Percentiles rank a stretch among this genome's conserved stretches.
Evolutionary conservation across 345 rosid genomes (phyloP).

Genomic region (Isatis tinctoria): DNA sequence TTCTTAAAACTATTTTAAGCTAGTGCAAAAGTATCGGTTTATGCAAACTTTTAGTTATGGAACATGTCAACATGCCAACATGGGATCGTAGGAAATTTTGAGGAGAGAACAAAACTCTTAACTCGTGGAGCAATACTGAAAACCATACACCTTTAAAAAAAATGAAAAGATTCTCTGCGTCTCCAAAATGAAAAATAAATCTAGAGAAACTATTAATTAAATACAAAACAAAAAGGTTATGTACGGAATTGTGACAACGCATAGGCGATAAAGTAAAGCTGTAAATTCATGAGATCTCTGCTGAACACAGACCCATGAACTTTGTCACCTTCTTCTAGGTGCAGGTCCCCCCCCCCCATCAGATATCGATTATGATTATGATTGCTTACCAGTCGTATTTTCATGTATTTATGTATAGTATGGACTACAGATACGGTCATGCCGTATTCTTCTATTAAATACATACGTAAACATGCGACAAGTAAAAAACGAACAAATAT

Average conservation of each 20-base stretch:
- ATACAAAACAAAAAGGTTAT: neutral
- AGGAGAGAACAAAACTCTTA: neutral
- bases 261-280: conserved; percentile 7
- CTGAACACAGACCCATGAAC: conserved; percentile 20
- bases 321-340: conserved; percentile 22
- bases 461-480: neutral
- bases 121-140: neutral
- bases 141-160: neutral
- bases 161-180: neutral
- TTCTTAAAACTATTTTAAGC: too few species aligned
- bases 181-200: neutral
- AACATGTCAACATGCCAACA: neutral
- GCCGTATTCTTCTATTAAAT: neutral
- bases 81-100: neutral
- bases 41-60: neutral
- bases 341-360: neutral
- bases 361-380: neutral
- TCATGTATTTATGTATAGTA: neutral
- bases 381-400: neutral
- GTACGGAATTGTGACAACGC: conserved; percentile 9
- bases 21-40: neutral
- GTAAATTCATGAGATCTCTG: conserved; percentile 32
- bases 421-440: neutral
- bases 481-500: neutral
- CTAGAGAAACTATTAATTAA: neutral